Percentiles rank a stretch among this genome's conserved stretches.
Evolutionary conservation across 1,139 yeast species (phyloP).

Genomic region (Yamadazyma dendronema): DNA sequence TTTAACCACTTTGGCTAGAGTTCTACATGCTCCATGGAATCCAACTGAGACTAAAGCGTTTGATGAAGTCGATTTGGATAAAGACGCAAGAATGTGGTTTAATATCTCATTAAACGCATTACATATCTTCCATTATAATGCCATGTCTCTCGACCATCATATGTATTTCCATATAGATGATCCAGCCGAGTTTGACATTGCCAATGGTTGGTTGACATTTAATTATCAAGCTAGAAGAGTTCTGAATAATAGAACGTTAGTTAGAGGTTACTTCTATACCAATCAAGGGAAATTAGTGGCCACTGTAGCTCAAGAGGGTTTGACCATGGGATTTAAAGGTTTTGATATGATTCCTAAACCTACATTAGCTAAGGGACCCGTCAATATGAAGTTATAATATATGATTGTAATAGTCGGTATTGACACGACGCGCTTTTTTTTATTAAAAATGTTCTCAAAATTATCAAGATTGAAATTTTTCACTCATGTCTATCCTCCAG

Average conservation of each 20-base stretch:
- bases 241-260: slow-evolving; percentile 36
- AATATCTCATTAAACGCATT: slow-evolving; percentile 35
- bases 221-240: slow-evolving; percentile 37
- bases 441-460: no score
- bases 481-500: slow-evolving; percentile 2
- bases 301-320: slow-evolving; percentile 45
- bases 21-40: slow-evolving; percentile 46
- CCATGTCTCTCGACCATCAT: slow-evolving; percentile 50
- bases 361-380: slow-evolving; percentile 3
- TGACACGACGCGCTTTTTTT: no score
- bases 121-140: slow-evolving; percentile 45
- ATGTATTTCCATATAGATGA: slow-evolving; percentile 38
- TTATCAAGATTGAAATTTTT: no score
- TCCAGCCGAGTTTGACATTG: slow-evolving; percentile 30
- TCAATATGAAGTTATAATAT: slow-evolving; percentile 8
- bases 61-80: slow-evolving; percentile 31
- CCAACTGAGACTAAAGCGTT: slow-evolving; percentile 34
- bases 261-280: slow-evolving; percentile 38
- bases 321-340: slow-evolving; percentile 25
- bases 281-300: slow-evolving; percentile 37
- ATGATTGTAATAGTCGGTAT: no score
- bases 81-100: slow-evolving; percentile 35
- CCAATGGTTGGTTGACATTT: slow-evolving; percentile 41
- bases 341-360: slow-evolving; percentile 17
- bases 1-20: slow-evolving; percentile 43